These are phyloP conservation scores for Nakaseomyces delphensis DNA, from an alignment of 1,139 yeast species.

Conservation along the genomic window DNA sequence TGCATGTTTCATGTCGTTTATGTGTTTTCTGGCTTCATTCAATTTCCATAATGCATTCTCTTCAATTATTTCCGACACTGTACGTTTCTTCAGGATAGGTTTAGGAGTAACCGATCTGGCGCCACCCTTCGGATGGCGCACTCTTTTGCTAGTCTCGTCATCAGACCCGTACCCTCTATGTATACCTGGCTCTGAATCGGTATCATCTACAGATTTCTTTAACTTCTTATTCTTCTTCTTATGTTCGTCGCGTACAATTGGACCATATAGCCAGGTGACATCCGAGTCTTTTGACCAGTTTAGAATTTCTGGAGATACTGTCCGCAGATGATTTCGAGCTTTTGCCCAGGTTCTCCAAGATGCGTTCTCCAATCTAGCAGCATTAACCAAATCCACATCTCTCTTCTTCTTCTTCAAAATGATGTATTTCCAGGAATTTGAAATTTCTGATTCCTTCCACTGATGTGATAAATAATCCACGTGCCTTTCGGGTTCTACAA, in stretches of 20 bases:
- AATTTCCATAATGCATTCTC: conserved; percentile 32
- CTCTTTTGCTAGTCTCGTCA: conserved; percentile 32
- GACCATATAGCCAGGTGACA: conserved; percentile 79
- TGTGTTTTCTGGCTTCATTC: conserved; percentile 31
- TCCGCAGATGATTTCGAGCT: conserved; percentile 53
- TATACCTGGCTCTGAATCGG: conserved; percentile 4
- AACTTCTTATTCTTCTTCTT: conserved; percentile 2
- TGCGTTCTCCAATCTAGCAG: conserved; percentile 64
- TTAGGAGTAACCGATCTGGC: conserved; percentile 33
- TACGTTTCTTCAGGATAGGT: conserved; percentile 75
- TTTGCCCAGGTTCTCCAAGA: conserved; percentile 90
- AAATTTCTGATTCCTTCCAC: conserved; percentile 91
- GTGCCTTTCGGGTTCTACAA: conserved; percentile 74
- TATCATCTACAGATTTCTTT: conserved; percentile 7
- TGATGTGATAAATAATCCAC: conserved; percentile 92
- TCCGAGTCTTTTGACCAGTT: conserved; percentile 78
- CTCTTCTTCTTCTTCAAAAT: conserved; percentile 58
- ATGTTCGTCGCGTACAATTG: conserved; percentile 28
- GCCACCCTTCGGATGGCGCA: conserved; percentile 10
- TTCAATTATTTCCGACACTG: conserved; percentile 56
- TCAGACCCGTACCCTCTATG: conserved; percentile 35
- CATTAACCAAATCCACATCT: conserved; percentile 49
- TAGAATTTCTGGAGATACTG: conserved; percentile 63
- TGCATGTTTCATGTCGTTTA: conserved; percentile 22
- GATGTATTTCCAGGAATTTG: conserved; percentile 91